Evolutionary conservation across 805 yeast genomes (phyloP), one percentile per base, ranked within the genome.

Genomic region (Pichia exigua): DNA sequence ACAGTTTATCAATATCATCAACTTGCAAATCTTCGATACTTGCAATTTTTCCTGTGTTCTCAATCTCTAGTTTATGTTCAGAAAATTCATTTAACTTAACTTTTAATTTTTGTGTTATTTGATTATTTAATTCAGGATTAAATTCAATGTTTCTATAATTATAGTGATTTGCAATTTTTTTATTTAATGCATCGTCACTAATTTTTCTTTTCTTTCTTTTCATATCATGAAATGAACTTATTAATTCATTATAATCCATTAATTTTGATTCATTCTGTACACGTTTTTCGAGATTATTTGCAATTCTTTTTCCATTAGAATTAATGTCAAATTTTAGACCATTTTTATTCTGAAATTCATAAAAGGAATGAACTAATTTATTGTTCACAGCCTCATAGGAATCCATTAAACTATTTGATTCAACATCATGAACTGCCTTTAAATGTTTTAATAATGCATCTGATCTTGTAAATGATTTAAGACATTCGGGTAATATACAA

Each of bases 401-500:
- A 20, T 64, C 65, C 24, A 51, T 48, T 22, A 59, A 44, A 35
- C 54, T 57, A 35, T 54, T 59, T 9, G 65, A 54, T 21, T 64
- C 77, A 44, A 78, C 68, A 51, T 78, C 81, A 61, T 85, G 91
- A 1, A 75, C 81, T 0, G 81, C 74, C 43, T 79, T 73, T 52
- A 83, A 71, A 64, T 86, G 92, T 56, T 79, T 77, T 20, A 82
- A 75, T 54, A 86, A 71, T 1, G 84, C 86, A 55, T 81, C 86
- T 0, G 82, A 71, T 49, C 85, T 64, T 0, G 80, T 74, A 60
- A 82, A 83, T 44, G 74, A 74, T 54, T 77, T 73, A 47, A 74
- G 76, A 64, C 92, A 85, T 56, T 82, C 87, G 2, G 87, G 87
- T 15, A 83, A 69, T 1, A 77, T 73, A 63, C 92, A 85, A 58